A percentile compares a stretch with the other conserved stretches of the same genome.
phyloP scores from a whole-genome alignment of 2,329 filamentous ascomycete species.

The Cladosporium sp. region DNA sequence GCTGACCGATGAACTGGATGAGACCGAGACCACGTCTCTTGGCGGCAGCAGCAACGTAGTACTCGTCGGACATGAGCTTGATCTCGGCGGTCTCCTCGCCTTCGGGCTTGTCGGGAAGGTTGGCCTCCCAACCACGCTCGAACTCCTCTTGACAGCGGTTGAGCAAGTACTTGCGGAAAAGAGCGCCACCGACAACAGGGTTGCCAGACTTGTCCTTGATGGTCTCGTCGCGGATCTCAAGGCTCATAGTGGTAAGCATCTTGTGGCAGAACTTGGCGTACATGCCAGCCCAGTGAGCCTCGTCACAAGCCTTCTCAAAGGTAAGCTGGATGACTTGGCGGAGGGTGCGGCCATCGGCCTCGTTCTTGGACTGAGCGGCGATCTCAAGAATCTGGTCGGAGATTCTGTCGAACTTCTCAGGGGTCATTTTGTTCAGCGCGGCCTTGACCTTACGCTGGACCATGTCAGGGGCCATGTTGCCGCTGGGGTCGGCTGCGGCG shows the following conservation, averaged over 20 bases:
- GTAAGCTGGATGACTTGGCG: slow-evolving; percentile 98
- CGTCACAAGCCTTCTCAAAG: slow-evolving; percentile 97
- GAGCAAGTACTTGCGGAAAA: slow-evolving; percentile 97
- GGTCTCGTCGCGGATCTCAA: slow-evolving; percentile 90
- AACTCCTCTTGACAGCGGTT: slow-evolving; percentile 99
- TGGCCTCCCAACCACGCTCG: slow-evolving; percentile 92
- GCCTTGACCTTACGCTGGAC: slow-evolving; percentile 99
- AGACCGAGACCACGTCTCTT: slow-evolving; percentile 97
- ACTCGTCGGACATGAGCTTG: slow-evolving; percentile 87
- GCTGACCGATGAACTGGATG: slow-evolving; percentile 97
- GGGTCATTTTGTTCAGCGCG: slow-evolving; percentile 99
- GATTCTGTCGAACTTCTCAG: slow-evolving; percentile 97
- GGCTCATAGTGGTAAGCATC: slow-evolving; percentile 93
- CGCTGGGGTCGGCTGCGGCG: slow-evolving; percentile 41
- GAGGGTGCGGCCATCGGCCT: slow-evolving; percentile 86
- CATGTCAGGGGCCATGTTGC: slow-evolving; percentile 77
- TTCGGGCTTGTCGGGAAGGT: slow-evolving; percentile 74
- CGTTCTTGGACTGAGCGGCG: slow-evolving; percentile 90
- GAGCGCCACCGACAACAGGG: slow-evolving; percentile 81
- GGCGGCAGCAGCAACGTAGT: slow-evolving; percentile 87
- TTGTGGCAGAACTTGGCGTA: slow-evolving; percentile 98
- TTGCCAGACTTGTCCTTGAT: slow-evolving; percentile 87
- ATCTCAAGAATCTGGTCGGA: slow-evolving; percentile 89
- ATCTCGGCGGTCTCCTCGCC: slow-evolving; percentile 65
- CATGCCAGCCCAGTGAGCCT: slow-evolving; percentile 97